Conservation (phyloP, 1,139 yeast species). For the Pichia sp. region DNA sequence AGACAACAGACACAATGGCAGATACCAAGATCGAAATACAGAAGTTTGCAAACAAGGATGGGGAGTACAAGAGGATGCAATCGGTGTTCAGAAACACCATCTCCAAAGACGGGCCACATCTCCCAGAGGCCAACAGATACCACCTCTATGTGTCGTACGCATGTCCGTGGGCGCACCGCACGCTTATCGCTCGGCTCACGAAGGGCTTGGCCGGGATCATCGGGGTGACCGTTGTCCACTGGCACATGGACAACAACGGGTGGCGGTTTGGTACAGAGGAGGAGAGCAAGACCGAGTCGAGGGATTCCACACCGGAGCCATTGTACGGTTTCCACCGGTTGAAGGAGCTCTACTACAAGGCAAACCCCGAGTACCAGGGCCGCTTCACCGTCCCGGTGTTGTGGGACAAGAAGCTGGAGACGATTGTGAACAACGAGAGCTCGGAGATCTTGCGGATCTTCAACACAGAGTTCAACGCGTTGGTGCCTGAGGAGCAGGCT, state of each 20-base stretch:
- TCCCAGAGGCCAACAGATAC: conserved; percentile 71
- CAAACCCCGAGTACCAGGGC: conserved; percentile 70
- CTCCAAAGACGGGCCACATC: conserved; percentile 57
- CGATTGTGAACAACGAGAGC: conserved; percentile 88
- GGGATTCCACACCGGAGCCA: conserved; percentile 63
- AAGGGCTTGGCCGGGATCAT: conserved; percentile 70
- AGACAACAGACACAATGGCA: conserved; percentile 3
- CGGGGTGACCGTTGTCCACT: conserved; percentile 76
- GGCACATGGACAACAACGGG: conserved; percentile 81
- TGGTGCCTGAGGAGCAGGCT: conserved; percentile 33
- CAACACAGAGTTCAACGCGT: conserved; percentile 58
- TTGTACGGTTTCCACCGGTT: conserved; percentile 58
- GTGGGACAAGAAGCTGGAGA: conserved; percentile 79
- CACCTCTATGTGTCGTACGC: conserved; percentile 85
- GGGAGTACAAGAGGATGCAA: conserved; percentile 49
- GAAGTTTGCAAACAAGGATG: conserved; percentile 48
- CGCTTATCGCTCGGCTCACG: conserved; percentile 68
- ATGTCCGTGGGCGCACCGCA: conserved; percentile 96
- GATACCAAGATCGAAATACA: conserved; percentile 13
- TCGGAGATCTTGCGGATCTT: conserved; percentile 61
- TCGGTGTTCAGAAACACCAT: conserved; percentile 55
- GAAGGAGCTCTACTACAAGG: conserved; percentile 69
- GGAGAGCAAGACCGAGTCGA: conserved; percentile 33
- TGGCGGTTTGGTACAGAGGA: conserved; percentile 66
- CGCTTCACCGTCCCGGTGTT: conserved; percentile 89